Percentiles rank a stretch among this genome's conserved stretches.
These are phyloP conservation scores for Rhodotorula sp. DNA, from an alignment of 1,284 basidiomycete genomes.

Conservation along the genomic window DNA sequence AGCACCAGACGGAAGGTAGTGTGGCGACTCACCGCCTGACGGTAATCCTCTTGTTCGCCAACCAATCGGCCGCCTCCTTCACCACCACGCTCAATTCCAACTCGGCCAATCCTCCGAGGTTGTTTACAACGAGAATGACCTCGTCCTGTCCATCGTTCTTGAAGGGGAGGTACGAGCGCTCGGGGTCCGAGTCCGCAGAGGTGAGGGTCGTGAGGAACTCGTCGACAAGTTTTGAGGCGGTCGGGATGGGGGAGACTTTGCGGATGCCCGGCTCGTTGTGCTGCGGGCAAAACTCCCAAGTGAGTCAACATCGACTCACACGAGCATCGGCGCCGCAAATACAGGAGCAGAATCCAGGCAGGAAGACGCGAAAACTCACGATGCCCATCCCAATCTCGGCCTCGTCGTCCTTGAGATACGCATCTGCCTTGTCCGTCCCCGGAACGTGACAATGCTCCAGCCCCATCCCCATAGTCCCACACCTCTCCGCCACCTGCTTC, in stretches of 20 bases:
- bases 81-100: constrained; percentile 69
- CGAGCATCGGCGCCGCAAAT: too few species aligned
- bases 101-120: constrained; percentile 74
- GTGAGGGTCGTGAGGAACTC: constrained; percentile 71
- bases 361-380: constrained; percentile 10
- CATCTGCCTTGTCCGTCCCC: constrained; percentile 65
- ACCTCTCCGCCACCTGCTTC: constrained; percentile 62
- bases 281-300: too few species aligned
- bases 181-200: constrained; percentile 65
- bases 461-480: constrained; percentile 82
- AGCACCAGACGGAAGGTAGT: not conserved
- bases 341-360: too few species aligned
- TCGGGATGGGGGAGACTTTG: constrained; percentile 66
- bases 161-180: constrained; percentile 83
- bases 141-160: constrained; percentile 60
- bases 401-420: constrained; percentile 64
- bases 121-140: constrained; percentile 58
- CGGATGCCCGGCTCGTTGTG: constrained; percentile 85
- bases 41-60: constrained; percentile 60
- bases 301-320: too few species aligned
- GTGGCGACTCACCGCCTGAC: constrained; percentile 61
- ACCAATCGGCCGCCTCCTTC: constrained; percentile 54
- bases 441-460: constrained; percentile 88
- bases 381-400: constrained; percentile 73
- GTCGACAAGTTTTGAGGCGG: constrained; percentile 67